Percentiles rank a stretch among this genome's conserved stretches.
These are phyloP conservation scores for Brassica incana DNA, from an alignment of 345 rosid species.

Conservation along the genomic window DNA sequence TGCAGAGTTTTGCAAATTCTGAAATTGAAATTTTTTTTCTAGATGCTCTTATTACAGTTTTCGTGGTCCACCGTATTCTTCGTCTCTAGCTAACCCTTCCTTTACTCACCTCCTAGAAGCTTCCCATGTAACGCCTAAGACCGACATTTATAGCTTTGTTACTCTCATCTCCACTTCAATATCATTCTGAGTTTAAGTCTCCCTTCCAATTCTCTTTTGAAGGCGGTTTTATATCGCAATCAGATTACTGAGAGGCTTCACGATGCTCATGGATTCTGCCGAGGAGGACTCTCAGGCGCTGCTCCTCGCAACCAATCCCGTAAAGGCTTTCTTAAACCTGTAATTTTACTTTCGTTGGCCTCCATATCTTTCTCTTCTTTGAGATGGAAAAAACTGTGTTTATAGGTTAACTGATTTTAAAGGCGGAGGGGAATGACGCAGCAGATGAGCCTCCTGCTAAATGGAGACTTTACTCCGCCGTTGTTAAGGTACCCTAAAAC, in stretches of 20 bases:
- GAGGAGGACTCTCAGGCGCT: background rate
- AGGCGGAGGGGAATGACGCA: background rate
- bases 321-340: background rate
- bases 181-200: background rate
- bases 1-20: no score
- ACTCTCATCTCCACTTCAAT: background rate
- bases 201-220: background rate
- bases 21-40: no score
- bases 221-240: background rate
- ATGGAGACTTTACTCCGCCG: background rate
- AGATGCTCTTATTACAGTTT: no score
- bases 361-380: background rate
- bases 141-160: background rate
- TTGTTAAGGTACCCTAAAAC: no score
- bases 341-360: background rate
- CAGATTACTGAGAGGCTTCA: background rate
- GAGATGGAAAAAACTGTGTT: background rate
- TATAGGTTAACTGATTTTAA: background rate
- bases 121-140: background rate
- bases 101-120: background rate
- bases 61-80: no score
- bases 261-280: background rate
- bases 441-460: background rate
- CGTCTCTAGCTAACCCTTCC: background rate
- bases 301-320: background rate